Conservation (phyloP, 2,329 filamentous ascomycete genomes). For the Pseudopithomyces maydicus region DNA sequence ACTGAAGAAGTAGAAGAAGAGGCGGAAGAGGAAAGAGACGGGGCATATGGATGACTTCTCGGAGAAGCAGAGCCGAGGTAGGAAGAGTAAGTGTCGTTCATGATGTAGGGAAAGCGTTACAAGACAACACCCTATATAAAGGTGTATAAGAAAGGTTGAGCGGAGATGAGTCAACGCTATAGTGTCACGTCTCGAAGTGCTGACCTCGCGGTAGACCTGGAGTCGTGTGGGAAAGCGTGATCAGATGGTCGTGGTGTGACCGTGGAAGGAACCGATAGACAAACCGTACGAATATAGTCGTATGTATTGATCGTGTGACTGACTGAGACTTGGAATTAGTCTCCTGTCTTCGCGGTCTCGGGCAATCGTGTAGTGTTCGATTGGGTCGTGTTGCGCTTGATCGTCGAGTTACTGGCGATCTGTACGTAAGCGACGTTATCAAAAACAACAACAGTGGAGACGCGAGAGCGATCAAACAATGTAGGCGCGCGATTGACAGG, state of each 20-base stretch:
- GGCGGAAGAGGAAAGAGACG: constrained; percentile 73
- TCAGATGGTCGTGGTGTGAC: constrained; percentile 48
- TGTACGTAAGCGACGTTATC: not conserved
- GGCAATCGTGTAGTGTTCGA: constrained; percentile 21
- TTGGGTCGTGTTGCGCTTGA: constrained; percentile 16
- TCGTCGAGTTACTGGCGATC: constrained; percentile 17
- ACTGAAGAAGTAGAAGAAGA: constrained; percentile 78
- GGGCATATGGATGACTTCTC: constrained; percentile 65
- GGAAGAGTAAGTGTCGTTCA: constrained; percentile 43
- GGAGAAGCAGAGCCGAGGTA: constrained; percentile 41
- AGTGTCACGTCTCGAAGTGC: constrained; percentile 43
- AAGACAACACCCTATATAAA: constrained; percentile 23
- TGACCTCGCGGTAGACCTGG: constrained; percentile 42
- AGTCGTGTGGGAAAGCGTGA: constrained; percentile 38
- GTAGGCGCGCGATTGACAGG: constrained; percentile 35
- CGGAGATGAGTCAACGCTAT: constrained; percentile 33
- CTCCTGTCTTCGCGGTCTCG: constrained; percentile 27
- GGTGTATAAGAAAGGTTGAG: constrained; percentile 38
- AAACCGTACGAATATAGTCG: constrained; percentile 43
- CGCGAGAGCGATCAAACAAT: constrained; percentile 18
- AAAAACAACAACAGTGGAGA: constrained; percentile 16
- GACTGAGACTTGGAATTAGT: constrained; percentile 23
- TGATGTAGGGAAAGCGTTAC: constrained; percentile 37
- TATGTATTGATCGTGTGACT: constrained; percentile 44
- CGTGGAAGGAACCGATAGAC: constrained; percentile 46